These are phyloP conservation scores for Musa itinerans DNA, from an alignment of 176 grass and related monocot species.

Conservation along the genomic window DNA sequence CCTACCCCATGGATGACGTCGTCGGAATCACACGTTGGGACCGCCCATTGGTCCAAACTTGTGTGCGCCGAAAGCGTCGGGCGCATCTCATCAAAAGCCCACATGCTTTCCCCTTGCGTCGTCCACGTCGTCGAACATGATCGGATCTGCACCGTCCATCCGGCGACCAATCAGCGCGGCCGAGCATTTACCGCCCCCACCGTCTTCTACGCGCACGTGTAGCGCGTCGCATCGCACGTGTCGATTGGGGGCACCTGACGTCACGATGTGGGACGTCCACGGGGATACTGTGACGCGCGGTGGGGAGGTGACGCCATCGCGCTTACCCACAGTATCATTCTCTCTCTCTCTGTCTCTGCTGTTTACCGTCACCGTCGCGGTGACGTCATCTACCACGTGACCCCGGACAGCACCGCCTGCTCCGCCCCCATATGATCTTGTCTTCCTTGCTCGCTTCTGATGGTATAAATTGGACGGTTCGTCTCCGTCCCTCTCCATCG, in stretches of 20 bases:
- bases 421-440: neutral
- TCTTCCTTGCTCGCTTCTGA: neutral
- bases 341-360: too few species aligned
- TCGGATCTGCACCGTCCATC: neutral
- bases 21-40: neutral
- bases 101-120: neutral
- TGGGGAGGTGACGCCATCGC: neutral
- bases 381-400: slow-evolving; percentile 21
- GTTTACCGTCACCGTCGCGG: neutral
- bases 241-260: neutral
- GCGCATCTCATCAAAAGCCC: slow-evolving; percentile 9
- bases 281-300: neutral
- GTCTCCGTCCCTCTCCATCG: neutral
- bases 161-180: too few species aligned
- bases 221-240: neutral
- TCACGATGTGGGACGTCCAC: neutral
- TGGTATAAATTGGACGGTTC: neutral
- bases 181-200: too few species aligned
- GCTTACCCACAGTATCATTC: neutral
- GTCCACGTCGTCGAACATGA: neutral
- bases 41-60: neutral
- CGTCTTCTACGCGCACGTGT: too few species aligned
- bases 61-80: slow-evolving; percentile 16
- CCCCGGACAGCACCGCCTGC: neutral
- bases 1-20: neutral